Base-by-base conservation (phyloP, 345 rosid species). In the Arabis hirsuta region DNA sequence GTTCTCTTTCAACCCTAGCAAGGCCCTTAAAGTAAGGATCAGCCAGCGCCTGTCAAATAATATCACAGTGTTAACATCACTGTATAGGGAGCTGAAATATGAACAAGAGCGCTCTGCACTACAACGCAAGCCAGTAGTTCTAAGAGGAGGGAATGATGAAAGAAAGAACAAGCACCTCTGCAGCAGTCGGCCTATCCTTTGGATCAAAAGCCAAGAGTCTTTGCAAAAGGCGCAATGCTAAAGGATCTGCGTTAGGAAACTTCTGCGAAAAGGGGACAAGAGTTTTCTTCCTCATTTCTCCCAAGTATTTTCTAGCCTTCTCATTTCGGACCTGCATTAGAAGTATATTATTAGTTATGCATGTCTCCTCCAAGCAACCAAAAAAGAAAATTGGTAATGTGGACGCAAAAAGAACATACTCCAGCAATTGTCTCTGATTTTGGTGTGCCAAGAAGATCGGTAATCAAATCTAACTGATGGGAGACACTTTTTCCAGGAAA, bases 401-500 rank as follows among this genome's bases (percentile, higher is more conserved):
- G 26, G 16, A 38, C 32, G 78, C 24, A 62, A 31, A 76, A 31
- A 36, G 32, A 79, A 44, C 88, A 51, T 85, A 96, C 99, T 60
- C 88, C 94, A n/a, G 90, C 81, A 69, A 96, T 80, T 56, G 97
- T 88, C 77, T 96, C 99, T 20, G 72, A 59, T 62, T 94, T 76
- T 56, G 98, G 99, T 55, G 92, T 92, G 57, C 99, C 99, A 61
- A 96, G 96, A 73, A 96, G 96, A 81, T 92, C 90, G 4, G 99
- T 96, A 57, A 96, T 96, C 84, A 96, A 73, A 74, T 96, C 99
- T 74, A 96, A 79, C 79, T 96, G 98, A 82, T 96, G 98, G 63
- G 85, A 96, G 9, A 92, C 96, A 73, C 97, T 96, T 84, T 92
- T 96, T 57, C 99, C 99, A 16, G 99, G 98, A 83, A 92, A 92